Base-by-base conservation (phyloP, 805 yeast species). In the Yamadazyma paraphyllophila region DNA sequence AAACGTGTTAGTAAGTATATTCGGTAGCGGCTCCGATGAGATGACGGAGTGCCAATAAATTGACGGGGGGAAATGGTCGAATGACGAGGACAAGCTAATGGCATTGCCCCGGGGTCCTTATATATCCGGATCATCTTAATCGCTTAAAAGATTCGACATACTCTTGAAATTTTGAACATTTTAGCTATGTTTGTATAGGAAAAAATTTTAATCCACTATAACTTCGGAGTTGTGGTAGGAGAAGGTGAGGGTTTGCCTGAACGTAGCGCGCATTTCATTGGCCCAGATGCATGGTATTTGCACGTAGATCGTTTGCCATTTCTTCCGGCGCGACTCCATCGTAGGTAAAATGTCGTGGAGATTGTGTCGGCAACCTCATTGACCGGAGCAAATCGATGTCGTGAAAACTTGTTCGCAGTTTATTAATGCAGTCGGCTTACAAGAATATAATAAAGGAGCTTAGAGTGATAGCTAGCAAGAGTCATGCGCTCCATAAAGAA, bases 371-470 rank as follows among this genome's bases (percentile, higher is more conserved):
- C 4, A 26, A 26, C 29, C 4, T 29, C 8, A 5, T n/a, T 29
- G 31, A n/a, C 8, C 3, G 31, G 4, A 10, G 31, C 31, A 7
- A 7, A 8, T 26, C 7, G 13, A 29, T 29, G 11, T 29, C 13
- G 11, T 29, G 31, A 11, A n/a, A 29, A 11, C 13, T 10, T n/a
- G n/a, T n/a, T 29, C 31, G 31, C 31, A 29, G 13, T 29, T 4
- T n/a, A 27, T 9, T 33, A 12, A 51, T 51, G 50, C 37, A 35
- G n/a, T 35, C 44, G 35, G 48, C 39, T 11, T 53, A 53, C 30
- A 51, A 54, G 37, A 45, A 45, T 36, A 61, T 78, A 29, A 53
- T 66, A 11, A 59, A 60, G 36, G 81, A 78, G 56, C 64, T 79
- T 20, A 56, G 67, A 26, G 49, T 59, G 24, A 65, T 69, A 25